Evolutionary conservation across 495 filamentous ascomycete species (phyloP).

Genomic region (Alectoria sarmentosa): DNA sequence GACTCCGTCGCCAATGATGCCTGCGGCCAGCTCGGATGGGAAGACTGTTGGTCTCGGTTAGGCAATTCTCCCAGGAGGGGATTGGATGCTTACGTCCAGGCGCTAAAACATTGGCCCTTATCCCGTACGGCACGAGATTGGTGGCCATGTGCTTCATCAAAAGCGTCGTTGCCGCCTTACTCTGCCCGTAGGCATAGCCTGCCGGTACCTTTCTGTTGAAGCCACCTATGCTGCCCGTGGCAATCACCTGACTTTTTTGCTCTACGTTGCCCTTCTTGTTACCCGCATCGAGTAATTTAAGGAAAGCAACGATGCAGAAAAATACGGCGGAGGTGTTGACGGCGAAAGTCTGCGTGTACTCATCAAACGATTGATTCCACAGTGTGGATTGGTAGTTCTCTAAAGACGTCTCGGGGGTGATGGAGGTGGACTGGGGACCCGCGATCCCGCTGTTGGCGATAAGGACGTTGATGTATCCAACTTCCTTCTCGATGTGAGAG

Average conservation of each 20-base stretch:
- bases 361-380: constrained; percentile 40
- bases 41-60: constrained; percentile 36
- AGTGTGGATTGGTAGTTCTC: constrained; percentile 44
- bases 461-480: constrained; percentile 52
- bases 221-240: constrained; percentile 49
- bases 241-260: constrained; percentile 55
- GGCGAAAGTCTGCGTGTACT: constrained; percentile 37
- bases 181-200: constrained; percentile 53
- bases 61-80: neutral
- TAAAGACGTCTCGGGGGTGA: constrained; percentile 29
- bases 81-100: constrained; percentile 48
- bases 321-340: constrained; percentile 35
- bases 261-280: constrained; percentile 40
- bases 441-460: constrained; percentile 58
- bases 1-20: constrained; percentile 34
- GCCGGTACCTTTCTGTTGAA: constrained; percentile 47
- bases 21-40: constrained; percentile 52
- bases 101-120: constrained; percentile 52
- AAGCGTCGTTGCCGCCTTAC: constrained; percentile 56
- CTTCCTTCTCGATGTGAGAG: constrained; percentile 31
- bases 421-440: constrained; percentile 39
- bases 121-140: constrained; percentile 47
- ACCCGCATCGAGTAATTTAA: constrained; percentile 38
- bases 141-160: constrained; percentile 53
- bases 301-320: constrained; percentile 39